A percentile compares a stretch with the other conserved stretches of the same genome.
These are phyloP conservation scores for Dalbergia oliveri DNA, from an alignment of 306 rosid genomes.

Conservation along the genomic window DNA sequence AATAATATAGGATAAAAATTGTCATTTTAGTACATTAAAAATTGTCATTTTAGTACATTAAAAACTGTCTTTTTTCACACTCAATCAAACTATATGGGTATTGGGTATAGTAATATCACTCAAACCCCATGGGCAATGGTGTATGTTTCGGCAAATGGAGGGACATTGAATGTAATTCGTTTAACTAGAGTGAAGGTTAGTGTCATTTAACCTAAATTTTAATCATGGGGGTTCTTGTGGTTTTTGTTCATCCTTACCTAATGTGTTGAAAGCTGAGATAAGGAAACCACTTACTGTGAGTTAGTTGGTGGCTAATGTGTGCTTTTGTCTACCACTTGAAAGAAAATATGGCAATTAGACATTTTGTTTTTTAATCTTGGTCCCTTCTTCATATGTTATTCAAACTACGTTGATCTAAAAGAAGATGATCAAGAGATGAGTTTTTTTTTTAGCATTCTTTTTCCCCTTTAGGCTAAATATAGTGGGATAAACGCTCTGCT, in stretches of 20 bases:
- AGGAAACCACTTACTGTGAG: not conserved
- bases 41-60: too few relatives aligned
- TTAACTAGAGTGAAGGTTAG: too few relatives aligned
- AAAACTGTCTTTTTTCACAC: too few relatives aligned
- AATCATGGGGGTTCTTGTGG: slow-evolving; percentile 10
- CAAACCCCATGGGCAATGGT: too few relatives aligned
- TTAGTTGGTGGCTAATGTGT: not conserved
- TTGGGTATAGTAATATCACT: too few relatives aligned
- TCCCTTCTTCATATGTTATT: slow-evolving; percentile 15
- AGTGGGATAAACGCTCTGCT: slow-evolving; percentile 11
- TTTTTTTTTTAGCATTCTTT: not conserved
- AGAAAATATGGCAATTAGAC: not conserved
- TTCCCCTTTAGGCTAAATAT: not conserved
- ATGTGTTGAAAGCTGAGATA: not conserved
- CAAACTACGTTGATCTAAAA: not conserved
- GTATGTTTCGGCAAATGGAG: too few relatives aligned
- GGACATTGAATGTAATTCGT: too few relatives aligned
- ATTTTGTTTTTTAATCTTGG: not conserved
- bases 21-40: too few relatives aligned
- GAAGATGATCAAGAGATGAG: not conserved
- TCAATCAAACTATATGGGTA: too few relatives aligned
- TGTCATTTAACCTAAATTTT: not conserved
- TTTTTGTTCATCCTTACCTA: not conserved
- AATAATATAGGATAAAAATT: too few relatives aligned
- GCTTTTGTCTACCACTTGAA: not conserved